Conservation (phyloP, 2,329 filamentous ascomycete genomes). For the Diaporthe citrichinensis region DNA sequence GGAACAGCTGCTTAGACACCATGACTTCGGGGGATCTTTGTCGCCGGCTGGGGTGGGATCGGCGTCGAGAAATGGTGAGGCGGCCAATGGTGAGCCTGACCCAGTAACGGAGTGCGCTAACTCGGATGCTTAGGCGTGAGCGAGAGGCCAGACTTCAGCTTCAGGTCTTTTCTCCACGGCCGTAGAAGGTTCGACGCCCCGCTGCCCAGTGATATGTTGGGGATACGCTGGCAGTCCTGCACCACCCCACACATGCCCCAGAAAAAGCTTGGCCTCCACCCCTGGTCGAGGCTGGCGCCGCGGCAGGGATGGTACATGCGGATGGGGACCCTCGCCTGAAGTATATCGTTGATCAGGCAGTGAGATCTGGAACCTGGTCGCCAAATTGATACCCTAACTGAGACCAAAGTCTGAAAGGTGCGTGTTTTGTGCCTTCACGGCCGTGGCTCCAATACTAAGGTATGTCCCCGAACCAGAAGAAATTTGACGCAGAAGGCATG, state of each 20-base stretch:
- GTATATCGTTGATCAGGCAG: neutral
- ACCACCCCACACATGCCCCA: neutral
- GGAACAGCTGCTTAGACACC: neutral
- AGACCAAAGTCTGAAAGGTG: neutral
- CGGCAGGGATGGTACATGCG: too few relatives aligned
- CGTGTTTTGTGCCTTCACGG: neutral
- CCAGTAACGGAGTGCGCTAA: neutral
- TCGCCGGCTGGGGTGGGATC: neutral
- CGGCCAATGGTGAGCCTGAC: too few relatives aligned
- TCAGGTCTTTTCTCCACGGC: neutral
- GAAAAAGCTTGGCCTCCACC: neutral
- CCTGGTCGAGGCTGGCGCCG: neutral
- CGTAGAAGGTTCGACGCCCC: neutral
- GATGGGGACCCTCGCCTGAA: too few relatives aligned
- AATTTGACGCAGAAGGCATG: too few relatives aligned
- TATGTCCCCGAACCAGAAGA: neutral
- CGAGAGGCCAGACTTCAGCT: neutral
- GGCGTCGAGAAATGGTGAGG: neutral
- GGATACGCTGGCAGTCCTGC: neutral
- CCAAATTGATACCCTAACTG: neutral
- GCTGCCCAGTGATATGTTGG: neutral
- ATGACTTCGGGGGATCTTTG: neutral
- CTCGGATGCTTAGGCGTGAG: too few relatives aligned
- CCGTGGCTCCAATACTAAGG: neutral
- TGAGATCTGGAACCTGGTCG: neutral